Evolutionary conservation across 768 basidiomycete species (phyloP).

Genomic region (Pulveroboletus sp.): DNA sequence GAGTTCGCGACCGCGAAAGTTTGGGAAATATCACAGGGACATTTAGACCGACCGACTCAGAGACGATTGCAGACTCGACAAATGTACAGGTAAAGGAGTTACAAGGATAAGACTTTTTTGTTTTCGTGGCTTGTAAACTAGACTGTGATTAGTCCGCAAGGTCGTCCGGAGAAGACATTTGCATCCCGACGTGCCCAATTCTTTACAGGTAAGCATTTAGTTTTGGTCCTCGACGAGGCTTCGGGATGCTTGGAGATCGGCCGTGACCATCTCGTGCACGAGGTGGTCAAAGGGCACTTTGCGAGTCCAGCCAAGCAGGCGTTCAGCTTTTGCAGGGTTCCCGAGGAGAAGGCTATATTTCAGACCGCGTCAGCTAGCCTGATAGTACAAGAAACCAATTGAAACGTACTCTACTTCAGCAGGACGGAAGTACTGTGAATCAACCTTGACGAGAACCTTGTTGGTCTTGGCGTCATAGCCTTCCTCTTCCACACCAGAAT

Average conservation of each 20-base stretch:
- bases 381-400: not conserved
- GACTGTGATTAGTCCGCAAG: not conserved
- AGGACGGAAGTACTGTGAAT: slow-evolving; percentile 89
- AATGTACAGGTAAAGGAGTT: not conserved
- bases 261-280: slow-evolving; percentile 89
- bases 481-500: slow-evolving; percentile 72
- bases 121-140: slow-evolving; percentile 2
- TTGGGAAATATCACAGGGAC: no score
- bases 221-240: slow-evolving; percentile 85
- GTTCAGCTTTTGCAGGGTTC: slow-evolving; percentile 88
- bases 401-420: slow-evolving; percentile 87
- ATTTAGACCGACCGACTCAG: no score
- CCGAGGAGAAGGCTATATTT: slow-evolving; percentile 71
- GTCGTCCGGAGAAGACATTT: not conserved
- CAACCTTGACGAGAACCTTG: slow-evolving; percentile 78
- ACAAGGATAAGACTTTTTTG: not conserved
- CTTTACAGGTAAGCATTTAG: slow-evolving; percentile 28
- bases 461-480: slow-evolving; percentile 70
- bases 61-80: not conserved
- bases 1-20: no score
- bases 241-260: slow-evolving; percentile 71
- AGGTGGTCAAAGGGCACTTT: slow-evolving; percentile 79
- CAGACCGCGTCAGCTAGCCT: not conserved
- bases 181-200: not conserved
- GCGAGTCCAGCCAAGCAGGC: slow-evolving; percentile 87